Evolutionary conservation across 352 stramenopile genomes (phyloP), one percentile per base, ranked within the genome.

Genomic region (Phytophthora hybrid): DNA sequence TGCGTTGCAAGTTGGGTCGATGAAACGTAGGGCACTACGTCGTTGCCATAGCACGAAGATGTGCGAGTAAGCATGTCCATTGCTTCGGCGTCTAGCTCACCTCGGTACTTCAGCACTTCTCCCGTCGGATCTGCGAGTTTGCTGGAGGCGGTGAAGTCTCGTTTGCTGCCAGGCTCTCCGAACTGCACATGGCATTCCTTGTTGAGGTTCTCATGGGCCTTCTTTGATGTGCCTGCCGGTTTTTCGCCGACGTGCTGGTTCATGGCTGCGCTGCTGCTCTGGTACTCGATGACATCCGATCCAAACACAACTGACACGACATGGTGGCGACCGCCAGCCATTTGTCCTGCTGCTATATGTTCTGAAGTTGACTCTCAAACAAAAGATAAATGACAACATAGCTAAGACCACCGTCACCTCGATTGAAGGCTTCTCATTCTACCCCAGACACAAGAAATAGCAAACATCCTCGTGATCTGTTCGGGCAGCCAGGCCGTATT

Each of bases 1-100:
- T 91, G 77, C 9, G 85, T 93, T 26, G 87, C 87, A n/a, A 85
- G 60, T n/a, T 87, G 77, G 13, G 85, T 92, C 11, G 87, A 93
- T 7, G 87, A 93, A 23, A 83, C 66, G 54, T 86, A 93, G 19
- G 74, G 75, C 8, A 83, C 68, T 19, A 85, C 60, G 7, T 93
- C 85, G 9, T 77, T 77, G 7, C 87, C 83, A 55, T 92, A 91
- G 41, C 68, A 83, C 9, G 76, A 76, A 29, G 87, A 94, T 1
- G 85, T 93, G 37, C 77, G 82, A 32, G 80, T 78, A 31, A 93
- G 81, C 79, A 92, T 78, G 19, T 83, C 77, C 66, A 82, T 91
- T 26, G 84, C 70, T 16, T 85, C 81, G 4, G 62, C 53, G 71
- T 75, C 89, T 18, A 91, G 55, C 16, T 84, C 85, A 0, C 79